These are phyloP conservation scores for Casaregolazyma lundiana DNA, from an alignment of 1,139 yeast species.

Conservation along the genomic window DNA sequence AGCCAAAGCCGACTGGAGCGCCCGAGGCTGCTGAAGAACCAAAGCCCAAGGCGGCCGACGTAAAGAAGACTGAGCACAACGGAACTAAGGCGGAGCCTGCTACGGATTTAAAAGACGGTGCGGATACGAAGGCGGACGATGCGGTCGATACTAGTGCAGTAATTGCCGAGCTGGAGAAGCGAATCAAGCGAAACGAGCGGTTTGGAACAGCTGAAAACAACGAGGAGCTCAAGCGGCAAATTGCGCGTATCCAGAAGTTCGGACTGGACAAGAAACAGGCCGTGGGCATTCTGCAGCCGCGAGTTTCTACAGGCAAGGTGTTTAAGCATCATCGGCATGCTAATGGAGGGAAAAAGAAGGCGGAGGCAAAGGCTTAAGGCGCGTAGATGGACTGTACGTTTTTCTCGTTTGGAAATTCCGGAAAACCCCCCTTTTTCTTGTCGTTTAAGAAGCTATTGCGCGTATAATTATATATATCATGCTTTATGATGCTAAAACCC, in stretches of 20 bases:
- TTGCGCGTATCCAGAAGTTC: constrained; percentile 67
- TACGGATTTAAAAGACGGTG: neutral
- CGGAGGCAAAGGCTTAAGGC: neutral
- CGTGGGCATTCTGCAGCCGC: neutral
- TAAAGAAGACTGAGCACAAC: constrained; percentile 1
- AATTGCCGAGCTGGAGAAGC: constrained; percentile 60
- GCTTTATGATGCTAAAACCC: too few species aligned
- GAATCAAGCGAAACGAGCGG: constrained; percentile 68
- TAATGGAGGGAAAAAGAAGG: too few species aligned
- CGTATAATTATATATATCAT: too few species aligned
- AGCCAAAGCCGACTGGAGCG: constrained; percentile 2
- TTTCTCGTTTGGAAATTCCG: too few species aligned
- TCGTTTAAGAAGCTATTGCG: too few species aligned
- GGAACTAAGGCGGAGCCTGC: constrained; percentile 4
- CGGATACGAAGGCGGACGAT: constrained; percentile 3
- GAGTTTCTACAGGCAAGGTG: neutral
- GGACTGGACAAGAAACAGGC: constrained; percentile 44
- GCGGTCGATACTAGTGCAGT: constrained; percentile 38
- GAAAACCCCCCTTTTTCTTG: too few species aligned
- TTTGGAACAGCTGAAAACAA: constrained; percentile 56
- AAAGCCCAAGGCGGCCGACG: constrained; percentile 1
- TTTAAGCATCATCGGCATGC: neutral
- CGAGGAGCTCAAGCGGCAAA: constrained; percentile 47
- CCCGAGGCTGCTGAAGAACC: constrained; percentile 1
- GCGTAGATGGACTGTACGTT: neutral